Base-by-base conservation (phyloP, 2,329 filamentous ascomycete species). In the Aspergillus uvarum region DNA sequence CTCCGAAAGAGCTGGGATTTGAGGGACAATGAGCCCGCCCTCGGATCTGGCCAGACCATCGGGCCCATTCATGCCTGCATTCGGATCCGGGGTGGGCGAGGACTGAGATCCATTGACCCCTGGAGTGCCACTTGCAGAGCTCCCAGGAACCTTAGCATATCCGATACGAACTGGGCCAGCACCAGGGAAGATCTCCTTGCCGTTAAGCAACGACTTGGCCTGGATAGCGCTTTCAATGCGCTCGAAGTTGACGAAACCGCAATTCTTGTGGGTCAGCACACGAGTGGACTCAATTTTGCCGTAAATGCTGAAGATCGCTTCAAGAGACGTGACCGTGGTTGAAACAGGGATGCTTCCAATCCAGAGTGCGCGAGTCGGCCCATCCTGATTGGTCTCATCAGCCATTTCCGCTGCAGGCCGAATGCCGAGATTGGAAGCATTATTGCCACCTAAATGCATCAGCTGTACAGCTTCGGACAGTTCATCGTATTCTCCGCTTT, bases 241-340 rank as follows among this genome's bases (percentile, higher is more conserved):
- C 77, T 98, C 92, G 71, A 96, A 99, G 77, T 99, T 99, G 73
- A 99, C 94, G 69, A 99, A 99, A 3, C 94, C 95, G 74, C 95
- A 99, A 77, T 96, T 98, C 83, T 99, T 99, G 81, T 99, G 92
- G 0, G 95, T 98, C 63, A 99, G 82, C 4, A 99, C 95, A 65
- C 95, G 86, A 29, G 92, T 94, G 3, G 94, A 97, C 66, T 95
- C 84, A 64, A 99, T 96, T 3, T 89, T 85, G 10, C 95, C 95
- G 67, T 95, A 96, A n/a, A 88, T 85, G 75, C 91, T 91, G 80
- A 99, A 99, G 79, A 98, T 96, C 65, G 96, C 92, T 59, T 92
- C 92, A 62, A 99, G 80, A 0, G 95, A 98, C 1, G 94, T 96
- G 11, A 95, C 93, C 0, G 95, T 99, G 2, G 95, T 99, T 2